Percentiles rank a stretch among this genome's conserved stretches.
These are phyloP conservation scores for Eucalyptus cladocalyx DNA, from an alignment of 345 rosid genomes.

Conservation along the genomic window DNA sequence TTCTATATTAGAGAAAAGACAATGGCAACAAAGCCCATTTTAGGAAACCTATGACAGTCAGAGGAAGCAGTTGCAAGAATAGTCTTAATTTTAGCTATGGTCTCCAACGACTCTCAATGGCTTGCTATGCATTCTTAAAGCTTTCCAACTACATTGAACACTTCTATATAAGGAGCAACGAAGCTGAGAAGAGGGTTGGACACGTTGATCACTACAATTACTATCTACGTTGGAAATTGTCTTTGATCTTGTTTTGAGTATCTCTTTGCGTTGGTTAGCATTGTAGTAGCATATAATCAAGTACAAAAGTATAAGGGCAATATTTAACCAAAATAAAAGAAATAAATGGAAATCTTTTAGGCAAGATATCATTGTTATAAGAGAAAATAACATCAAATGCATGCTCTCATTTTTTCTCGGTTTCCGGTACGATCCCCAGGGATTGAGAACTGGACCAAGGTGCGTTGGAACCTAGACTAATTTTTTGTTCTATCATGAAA, in stretches of 20 bases:
- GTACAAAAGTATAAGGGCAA: too few relatives aligned
- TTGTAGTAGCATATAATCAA: too few relatives aligned
- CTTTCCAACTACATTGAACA: background rate
- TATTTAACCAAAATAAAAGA: background rate
- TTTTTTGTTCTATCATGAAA: too few relatives aligned
- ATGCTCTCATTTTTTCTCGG: background rate
- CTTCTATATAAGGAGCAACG: background rate
- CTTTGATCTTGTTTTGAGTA: too few relatives aligned
- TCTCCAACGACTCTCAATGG: background rate
- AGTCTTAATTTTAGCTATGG: background rate
- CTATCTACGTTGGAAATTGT: too few relatives aligned
- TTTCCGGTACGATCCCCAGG: rapidly evolving
- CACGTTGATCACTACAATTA: background rate
- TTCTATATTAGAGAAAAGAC: background rate
- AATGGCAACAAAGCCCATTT: background rate
- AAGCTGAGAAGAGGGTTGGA: background rate
- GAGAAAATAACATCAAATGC: background rate
- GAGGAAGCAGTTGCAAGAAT: background rate
- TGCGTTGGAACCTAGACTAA: rapidly evolving
- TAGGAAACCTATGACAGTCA: background rate
- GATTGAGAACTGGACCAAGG: too few relatives aligned
- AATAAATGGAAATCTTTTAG: background rate
- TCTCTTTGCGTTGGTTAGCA: too few relatives aligned
- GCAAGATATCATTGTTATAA: background rate
- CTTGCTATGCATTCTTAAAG: background rate